Conservation (phyloP, 208 protist species). For the Crithidia sp. region DNA sequence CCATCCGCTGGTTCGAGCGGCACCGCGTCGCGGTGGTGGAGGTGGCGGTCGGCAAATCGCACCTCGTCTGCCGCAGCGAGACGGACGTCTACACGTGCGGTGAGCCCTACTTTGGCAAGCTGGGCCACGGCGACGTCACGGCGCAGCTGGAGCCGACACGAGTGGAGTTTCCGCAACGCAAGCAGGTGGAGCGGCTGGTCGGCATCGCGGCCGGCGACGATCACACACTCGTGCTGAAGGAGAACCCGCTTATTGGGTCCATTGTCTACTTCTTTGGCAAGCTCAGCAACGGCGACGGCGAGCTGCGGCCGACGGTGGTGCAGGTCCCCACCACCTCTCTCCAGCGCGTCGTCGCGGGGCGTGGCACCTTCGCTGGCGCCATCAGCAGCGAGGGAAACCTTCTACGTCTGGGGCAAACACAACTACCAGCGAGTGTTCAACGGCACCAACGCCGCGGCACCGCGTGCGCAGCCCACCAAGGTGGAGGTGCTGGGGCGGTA, state of each 20-base stretch:
- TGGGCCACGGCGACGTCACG: constrained; percentile 58
- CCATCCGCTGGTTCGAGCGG: constrained; percentile 74
- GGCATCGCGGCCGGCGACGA: constrained; percentile 78
- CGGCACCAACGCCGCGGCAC: constrained; percentile 42
- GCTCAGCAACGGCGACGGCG: constrained; percentile 60
- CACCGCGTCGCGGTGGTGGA: constrained; percentile 70
- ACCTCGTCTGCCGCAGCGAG: constrained; percentile 65
- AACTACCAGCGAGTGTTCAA: constrained; percentile 56
- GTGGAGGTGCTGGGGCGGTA: constrained; percentile 48
- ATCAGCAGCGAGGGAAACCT: constrained; percentile 46
- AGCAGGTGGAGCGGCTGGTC: constrained; percentile 53
- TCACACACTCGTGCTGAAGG: constrained; percentile 74
- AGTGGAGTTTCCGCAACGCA: constrained; percentile 65
- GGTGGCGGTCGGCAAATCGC: constrained; percentile 61
- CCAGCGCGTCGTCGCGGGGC: constrained; percentile 48
- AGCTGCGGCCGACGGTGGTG: constrained; percentile 58
- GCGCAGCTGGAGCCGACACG: constrained; percentile 49
- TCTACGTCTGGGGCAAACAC: constrained; percentile 87
- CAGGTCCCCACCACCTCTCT: constrained; percentile 41
- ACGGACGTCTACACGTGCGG: constrained; percentile 81
- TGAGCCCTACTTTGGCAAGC: constrained; percentile 74
- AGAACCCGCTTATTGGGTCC: constrained; percentile 59
- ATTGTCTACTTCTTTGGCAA: constrained; percentile 84
- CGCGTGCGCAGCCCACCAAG: constrained; percentile 27
- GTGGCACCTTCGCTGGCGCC: constrained; percentile 49